Conservation (phyloP, 164 flowering plant genomes). For the Tetracentron sinense region DNA sequence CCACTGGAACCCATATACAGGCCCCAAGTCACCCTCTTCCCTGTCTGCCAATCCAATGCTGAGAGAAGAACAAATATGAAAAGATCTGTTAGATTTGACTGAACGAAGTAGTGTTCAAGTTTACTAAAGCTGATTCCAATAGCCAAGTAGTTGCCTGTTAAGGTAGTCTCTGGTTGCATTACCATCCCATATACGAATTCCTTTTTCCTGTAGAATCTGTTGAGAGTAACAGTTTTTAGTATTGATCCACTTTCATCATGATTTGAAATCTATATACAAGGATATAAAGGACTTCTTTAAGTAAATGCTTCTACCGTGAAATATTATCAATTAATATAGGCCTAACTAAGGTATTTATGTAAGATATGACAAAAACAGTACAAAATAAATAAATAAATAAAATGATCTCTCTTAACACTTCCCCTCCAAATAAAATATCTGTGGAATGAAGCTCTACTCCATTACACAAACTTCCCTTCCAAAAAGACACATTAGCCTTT, state of each 20-base stretch:
- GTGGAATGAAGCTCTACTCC: too few species aligned
- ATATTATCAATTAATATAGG: too few species aligned
- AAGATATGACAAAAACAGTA: too few species aligned
- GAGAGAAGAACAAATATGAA: constrained; percentile 9
- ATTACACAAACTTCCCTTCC: too few species aligned
- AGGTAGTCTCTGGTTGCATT: constrained; percentile 92
- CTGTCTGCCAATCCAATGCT: constrained; percentile 72
- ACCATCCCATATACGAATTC: constrained; percentile 89
- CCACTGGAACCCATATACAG: constrained; percentile 97
- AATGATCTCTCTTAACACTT: too few species aligned
- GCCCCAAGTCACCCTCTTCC: constrained; percentile 96
- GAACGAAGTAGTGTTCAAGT: neutral
- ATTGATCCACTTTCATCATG: neutral
- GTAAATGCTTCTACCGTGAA: too few species aligned
- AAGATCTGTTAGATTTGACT: neutral
- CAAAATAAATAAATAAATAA: too few species aligned
- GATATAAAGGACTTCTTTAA: too few species aligned
- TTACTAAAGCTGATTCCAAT: neutral
- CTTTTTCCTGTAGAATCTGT: constrained; percentile 52
- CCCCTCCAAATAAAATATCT: too few species aligned
- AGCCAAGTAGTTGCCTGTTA: constrained; percentile 45
- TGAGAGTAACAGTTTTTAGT: neutral
- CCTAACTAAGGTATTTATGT: too few species aligned
- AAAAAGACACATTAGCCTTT: too few species aligned
- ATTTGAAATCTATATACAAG: neutral